These are phyloP conservation scores for Cordyceps cateniannulata DNA, from an alignment of 2,329 filamentous ascomycete species.

Conservation along the genomic window DNA sequence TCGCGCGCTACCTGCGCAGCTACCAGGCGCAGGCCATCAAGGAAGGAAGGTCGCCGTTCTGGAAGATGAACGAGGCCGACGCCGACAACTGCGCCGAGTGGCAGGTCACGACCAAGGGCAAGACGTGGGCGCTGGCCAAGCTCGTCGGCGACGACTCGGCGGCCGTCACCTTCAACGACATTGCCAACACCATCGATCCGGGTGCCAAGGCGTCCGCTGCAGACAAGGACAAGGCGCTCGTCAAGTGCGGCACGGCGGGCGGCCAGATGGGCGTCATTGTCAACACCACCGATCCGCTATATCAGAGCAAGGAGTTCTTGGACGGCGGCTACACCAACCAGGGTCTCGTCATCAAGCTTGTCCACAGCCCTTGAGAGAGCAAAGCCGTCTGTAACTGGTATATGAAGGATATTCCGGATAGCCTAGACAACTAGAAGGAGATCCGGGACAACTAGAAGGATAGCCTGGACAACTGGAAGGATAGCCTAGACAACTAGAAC, in stretches of 20 bases:
- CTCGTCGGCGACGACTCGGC: not conserved
- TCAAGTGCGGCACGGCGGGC: not conserved
- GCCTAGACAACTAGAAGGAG: no score
- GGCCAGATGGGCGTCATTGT: not conserved
- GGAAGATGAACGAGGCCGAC: not conserved
- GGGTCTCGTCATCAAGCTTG: not conserved
- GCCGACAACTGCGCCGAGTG: not conserved
- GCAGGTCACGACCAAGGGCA: not conserved
- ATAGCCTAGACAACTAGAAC: no score
- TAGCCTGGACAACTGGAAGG: no score
- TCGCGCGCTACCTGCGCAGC: not conserved
- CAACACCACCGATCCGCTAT: not conserved
- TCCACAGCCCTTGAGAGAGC: not conserved
- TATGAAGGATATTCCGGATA: not conserved
- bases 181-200: not conserved
- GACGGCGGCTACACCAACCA: not conserved
- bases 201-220: not conserved
- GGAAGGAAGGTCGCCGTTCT: not conserved
- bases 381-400: not conserved
- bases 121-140: not conserved
- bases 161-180: not conserved
- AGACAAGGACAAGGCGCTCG: not conserved
- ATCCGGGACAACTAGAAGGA: no score
- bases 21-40: not conserved
- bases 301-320: not conserved